Evolutionary conservation across 2,329 filamentous ascomycete genomes (phyloP).

Genomic region (Amesomyces nigricolor): DNA sequence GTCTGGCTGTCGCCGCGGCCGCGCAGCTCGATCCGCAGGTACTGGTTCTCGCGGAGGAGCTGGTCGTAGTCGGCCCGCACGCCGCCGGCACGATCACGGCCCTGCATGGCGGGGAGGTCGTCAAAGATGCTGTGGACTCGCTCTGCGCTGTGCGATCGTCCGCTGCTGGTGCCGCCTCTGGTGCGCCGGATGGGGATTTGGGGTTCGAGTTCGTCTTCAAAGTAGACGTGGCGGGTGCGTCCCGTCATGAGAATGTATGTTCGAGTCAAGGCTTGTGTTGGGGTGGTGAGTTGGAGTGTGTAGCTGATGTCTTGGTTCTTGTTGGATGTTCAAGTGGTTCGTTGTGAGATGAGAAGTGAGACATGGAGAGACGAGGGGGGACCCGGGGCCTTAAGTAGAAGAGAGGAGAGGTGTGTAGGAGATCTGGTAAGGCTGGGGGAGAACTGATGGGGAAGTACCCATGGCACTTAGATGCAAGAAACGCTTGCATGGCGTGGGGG

Average conservation of each 20-base stretch:
- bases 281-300: not conserved
- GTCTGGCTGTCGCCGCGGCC: slow-evolving; percentile 31
- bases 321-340: not conserved
- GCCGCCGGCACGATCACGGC: slow-evolving; percentile 20
- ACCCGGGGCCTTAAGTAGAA: not conserved
- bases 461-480: not conserved
- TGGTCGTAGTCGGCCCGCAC: slow-evolving; percentile 20
- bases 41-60: slow-evolving; percentile 27
- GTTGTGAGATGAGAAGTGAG: not conserved
- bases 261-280: not conserved
- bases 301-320: not conserved
- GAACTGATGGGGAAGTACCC: not conserved
- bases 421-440: slow-evolving; percentile 10
- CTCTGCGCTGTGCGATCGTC: slow-evolving; percentile 23
- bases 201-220: slow-evolving; percentile 18
- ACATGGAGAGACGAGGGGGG: not conserved
- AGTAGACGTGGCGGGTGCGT: slow-evolving; percentile 23
- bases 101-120: slow-evolving; percentile 22
- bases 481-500: not conserved
- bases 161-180: slow-evolving; percentile 17
- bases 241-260: slow-evolving; percentile 14
- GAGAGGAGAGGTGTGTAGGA: not conserved
- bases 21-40: slow-evolving; percentile 34
- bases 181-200: slow-evolving; percentile 11
- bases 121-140: slow-evolving; percentile 26